Evolutionary conservation across 257 asterid genomes (phyloP).

Genomic region (Mitragyna speciosa): DNA sequence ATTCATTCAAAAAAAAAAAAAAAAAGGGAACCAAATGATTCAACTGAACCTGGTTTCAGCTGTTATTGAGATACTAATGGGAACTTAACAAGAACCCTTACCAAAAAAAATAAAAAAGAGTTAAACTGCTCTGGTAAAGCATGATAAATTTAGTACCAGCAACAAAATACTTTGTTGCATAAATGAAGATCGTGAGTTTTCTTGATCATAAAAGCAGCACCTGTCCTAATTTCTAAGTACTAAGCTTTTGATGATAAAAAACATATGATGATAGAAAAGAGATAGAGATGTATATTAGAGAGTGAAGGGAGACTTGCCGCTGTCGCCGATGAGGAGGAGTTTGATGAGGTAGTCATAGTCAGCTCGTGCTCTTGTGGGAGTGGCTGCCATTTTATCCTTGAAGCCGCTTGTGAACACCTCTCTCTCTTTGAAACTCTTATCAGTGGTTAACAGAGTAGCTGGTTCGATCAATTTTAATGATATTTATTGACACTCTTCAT

Average conservation of each 20-base stretch:
- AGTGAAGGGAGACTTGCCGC: slow-evolving; percentile 15
- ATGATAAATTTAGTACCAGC: background rate
- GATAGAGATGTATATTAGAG: background rate
- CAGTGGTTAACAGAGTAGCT: background rate
- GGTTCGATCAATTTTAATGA: background rate
- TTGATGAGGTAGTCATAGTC: slow-evolving; percentile 29
- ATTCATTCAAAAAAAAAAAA: no score
- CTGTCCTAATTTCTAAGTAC: background rate
- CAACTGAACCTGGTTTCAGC: background rate
- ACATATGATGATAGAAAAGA: background rate
- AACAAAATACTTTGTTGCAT: background rate
- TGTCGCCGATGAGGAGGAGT: slow-evolving; percentile 29
- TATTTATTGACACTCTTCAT: no score
- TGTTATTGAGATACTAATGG: background rate
- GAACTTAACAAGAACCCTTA: background rate
- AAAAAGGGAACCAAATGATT: no score
- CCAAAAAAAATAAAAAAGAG: no score
- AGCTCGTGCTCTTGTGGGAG: slow-evolving; percentile 16
- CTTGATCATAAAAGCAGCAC: background rate
- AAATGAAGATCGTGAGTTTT: background rate
- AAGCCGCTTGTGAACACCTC: background rate
- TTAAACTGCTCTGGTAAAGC: background rate
- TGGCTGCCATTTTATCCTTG: slow-evolving; percentile 12
- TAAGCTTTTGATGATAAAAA: background rate
- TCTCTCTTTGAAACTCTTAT: background rate